A percentile compares a stretch with the other conserved stretches of the same genome.
These are phyloP conservation scores for Gaeumannomyces sp. DNA, from an alignment of 2,329 filamentous ascomycete genomes.

Conservation along the genomic window DNA sequence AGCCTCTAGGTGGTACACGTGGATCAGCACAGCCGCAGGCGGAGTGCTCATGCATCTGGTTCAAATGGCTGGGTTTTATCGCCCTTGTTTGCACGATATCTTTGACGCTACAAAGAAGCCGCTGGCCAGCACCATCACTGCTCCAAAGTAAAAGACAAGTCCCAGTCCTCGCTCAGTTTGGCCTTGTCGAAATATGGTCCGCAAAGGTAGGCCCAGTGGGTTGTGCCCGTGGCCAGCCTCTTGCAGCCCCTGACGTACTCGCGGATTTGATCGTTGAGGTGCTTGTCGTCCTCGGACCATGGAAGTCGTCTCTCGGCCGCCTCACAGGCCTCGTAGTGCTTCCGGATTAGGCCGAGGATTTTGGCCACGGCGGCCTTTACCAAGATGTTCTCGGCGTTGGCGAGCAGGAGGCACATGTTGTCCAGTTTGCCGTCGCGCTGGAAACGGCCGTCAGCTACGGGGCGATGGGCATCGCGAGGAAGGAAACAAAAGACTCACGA, in stretches of 20 bases:
- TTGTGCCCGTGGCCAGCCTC: slow-evolving; percentile 10
- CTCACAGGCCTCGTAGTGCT: slow-evolving; percentile 2
- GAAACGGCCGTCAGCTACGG: background rate
- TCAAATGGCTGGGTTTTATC: too few species aligned
- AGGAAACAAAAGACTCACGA: background rate
- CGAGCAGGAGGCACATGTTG: background rate
- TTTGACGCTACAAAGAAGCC: too few species aligned
- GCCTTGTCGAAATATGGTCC: background rate
- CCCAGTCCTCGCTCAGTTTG: background rate
- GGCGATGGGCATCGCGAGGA: too few species aligned
- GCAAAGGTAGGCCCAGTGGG: background rate
- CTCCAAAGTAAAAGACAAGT: background rate
- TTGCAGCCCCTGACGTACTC: slow-evolving; percentile 12
- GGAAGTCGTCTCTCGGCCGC: background rate
- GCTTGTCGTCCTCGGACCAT: background rate
- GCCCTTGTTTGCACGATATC: too few species aligned
- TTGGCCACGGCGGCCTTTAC: background rate
- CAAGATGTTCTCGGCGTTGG: background rate
- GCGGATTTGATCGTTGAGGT: slow-evolving; percentile 21
- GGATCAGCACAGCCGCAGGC: too few species aligned
- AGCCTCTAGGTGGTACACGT: too few species aligned
- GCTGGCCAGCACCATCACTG: background rate
- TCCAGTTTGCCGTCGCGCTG: background rate
- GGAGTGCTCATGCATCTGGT: too few species aligned
- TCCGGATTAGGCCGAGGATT: background rate